Percentiles rank a stretch among this genome's conserved stretches.
Conservation (phyloP, 176 grass and related monocot species). For the Cenchrus purpureus region DNA sequence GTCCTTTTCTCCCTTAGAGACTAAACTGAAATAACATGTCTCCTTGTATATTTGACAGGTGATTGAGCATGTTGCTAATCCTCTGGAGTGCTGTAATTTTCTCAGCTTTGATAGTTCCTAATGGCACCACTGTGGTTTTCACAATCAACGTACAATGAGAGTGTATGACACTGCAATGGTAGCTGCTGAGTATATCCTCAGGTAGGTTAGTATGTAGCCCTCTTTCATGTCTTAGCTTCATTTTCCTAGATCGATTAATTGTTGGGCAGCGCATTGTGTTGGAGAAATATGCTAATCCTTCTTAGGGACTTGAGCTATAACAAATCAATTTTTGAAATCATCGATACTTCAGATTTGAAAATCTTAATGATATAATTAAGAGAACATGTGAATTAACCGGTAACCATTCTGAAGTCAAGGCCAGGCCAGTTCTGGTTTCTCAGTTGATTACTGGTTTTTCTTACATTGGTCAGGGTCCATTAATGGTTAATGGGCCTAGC, state of each 20-base stretch:
- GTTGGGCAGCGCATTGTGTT: constrained; percentile 18
- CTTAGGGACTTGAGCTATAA: neutral
- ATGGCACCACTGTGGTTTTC: constrained; percentile 75
- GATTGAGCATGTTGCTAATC: constrained; percentile 75
- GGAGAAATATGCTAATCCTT: neutral
- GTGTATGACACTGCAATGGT: constrained; percentile 85
- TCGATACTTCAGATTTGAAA: neutral
- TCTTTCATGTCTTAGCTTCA: constrained; percentile 24
- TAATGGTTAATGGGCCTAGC: neutral
- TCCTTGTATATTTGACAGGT: neutral
- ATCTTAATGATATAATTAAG: neutral
- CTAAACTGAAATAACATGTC: neutral
- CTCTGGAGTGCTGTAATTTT: constrained; percentile 86
- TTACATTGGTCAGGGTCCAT: neutral
- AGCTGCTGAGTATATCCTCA: constrained; percentile 89
- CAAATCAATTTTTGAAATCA: no score
- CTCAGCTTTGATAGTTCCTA: constrained; percentile 65
- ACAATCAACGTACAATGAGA: constrained; percentile 93
- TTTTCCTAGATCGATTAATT: constrained; percentile 15
- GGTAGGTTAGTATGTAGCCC: constrained; percentile 63
- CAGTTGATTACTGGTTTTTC: neutral
- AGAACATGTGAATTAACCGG: neutral
- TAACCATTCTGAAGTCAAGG: neutral
- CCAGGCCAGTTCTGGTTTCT: neutral
- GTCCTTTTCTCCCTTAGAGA: neutral